A percentile compares a stretch with the other conserved stretches of the same genome.
Evolutionary conservation across 176 grass and related monocot genomes (phyloP).

Genomic region (Zoysia pacifica): DNA sequence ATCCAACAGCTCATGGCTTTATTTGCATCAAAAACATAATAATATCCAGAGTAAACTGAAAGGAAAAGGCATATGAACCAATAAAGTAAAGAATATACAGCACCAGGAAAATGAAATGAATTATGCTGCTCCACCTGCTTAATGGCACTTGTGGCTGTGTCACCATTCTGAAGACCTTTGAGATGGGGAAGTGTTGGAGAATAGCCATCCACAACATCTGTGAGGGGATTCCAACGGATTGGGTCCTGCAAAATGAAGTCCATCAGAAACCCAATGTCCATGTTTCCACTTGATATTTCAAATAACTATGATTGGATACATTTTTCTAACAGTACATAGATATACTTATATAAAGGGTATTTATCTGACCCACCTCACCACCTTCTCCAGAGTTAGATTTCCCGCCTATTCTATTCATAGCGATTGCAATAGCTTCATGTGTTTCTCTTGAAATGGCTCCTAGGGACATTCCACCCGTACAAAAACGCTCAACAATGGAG

Average conservation of each 20-base stretch:
- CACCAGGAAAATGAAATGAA: constrained; percentile 1
- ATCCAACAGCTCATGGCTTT: constrained; percentile 27
- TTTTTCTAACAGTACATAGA: background rate
- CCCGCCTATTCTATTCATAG: constrained; percentile 97
- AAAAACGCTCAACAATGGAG: constrained; percentile 94
- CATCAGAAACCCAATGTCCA: constrained; percentile 34
- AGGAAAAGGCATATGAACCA: constrained; percentile 10
- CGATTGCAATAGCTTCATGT: constrained; percentile 98
- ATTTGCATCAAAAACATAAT: constrained; percentile 9
- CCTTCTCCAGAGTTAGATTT: constrained; percentile 99
- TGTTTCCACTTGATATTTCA: constrained; percentile 27
- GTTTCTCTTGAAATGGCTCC: constrained; percentile 99
- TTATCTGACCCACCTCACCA: constrained; percentile 79
- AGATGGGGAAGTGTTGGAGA: constrained; percentile 99
- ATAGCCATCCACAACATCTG: constrained; percentile 98
- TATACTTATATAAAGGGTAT: constrained; percentile 27
- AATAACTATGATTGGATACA: background rate
- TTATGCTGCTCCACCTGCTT: constrained; percentile 75
- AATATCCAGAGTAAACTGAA: constrained; percentile 18
- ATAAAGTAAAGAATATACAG: background rate
- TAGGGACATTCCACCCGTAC: constrained; percentile 99
- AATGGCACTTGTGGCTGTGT: constrained; percentile 98
- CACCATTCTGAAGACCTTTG: constrained; percentile 98
- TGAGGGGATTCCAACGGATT: constrained; percentile 92
- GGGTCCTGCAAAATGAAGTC: constrained; percentile 71